Percentiles rank a stretch among this genome's conserved stretches.
phyloP scores from a whole-genome alignment of 495 filamentous ascomycete genomes.

The Tuber indicum region DNA sequence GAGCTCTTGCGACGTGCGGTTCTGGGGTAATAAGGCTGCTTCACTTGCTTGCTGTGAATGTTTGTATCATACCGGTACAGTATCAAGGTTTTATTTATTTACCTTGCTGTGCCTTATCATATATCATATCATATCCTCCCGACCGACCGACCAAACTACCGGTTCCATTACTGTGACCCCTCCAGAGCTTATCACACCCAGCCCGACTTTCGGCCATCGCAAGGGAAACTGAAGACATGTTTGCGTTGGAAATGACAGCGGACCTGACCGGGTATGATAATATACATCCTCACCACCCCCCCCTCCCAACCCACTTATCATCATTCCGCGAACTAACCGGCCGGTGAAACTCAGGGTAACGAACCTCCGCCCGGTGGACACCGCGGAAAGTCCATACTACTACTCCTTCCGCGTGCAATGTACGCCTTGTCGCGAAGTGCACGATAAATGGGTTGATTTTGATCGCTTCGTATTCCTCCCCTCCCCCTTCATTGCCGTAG shows the following conservation, averaged over 20 bases:
- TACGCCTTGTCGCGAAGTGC: constrained; percentile 83
- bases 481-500: not conserved
- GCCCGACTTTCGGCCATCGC: no score
- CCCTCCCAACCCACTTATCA: not conserved
- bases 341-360: constrained; percentile 59
- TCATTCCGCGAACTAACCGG: constrained; percentile 16
- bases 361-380: constrained; percentile 77
- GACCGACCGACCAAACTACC: no score
- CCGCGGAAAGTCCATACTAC: constrained; percentile 70
- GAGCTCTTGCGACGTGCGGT: no score
- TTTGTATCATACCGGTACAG: no score
- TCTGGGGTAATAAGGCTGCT: no score
- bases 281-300: not conserved
- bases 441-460: constrained; percentile 79
- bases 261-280: constrained; percentile 61
- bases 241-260: constrained; percentile 69
- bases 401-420: constrained; percentile 98
- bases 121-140: no score
- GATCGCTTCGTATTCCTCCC: constrained; percentile 65
- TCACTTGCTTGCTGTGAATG: no score
- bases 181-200: no score
- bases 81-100: no score
- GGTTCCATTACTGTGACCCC: no score
- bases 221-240: constrained; percentile 50
- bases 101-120: no score